Evolutionary conservation across 2,329 filamentous ascomycete species (phyloP), one percentile per base, ranked within the genome.

Genomic region (Aspergillus glaucus): DNA sequence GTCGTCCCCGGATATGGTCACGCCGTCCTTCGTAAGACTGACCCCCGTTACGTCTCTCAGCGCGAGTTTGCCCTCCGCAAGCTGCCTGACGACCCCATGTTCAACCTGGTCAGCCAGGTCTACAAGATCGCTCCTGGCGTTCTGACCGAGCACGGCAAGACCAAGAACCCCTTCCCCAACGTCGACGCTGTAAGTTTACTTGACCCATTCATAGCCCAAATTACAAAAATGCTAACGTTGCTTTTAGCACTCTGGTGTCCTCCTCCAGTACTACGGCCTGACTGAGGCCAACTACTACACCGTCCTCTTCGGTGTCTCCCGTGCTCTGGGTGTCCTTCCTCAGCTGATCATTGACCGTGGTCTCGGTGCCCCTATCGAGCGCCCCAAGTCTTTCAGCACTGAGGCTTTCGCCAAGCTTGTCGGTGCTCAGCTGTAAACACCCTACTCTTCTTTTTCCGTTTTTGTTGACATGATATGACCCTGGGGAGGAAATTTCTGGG

Each of bases 231-330:
- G 9, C 57, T 58, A 42, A 64, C 44, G 21, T 43, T 21, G 28
- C 37, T 50, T 41, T 14, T 50, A 76, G 73, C 93, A 97, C 87
- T 96, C 91, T 28, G 93, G 93, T 81, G 93, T 98, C 61, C 88
- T 98, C 60, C 88, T 98, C 63, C 93, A 98, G 81, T 93, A 98
- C 86, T 98, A 98, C 79, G 93, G 93, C 68, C 81, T 98, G 72
- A 97, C 88, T 57, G 92, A 98, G 82, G 87, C 93, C 76, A 97
- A 85, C 86, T 98, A 94, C 86, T 98, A 98, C 88, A 98, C 93
- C 56, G 93, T 98, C 55, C 87, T 98, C 70, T 98, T 98, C 75
- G 93, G 93, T 84, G 93, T 98, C 41, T 95, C 91, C 62, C 88
- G 93, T 72, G 93, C 93, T 62, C 88, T 98, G 65, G 93, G 93